These are phyloP conservation scores for Flaveria floridana DNA, from an alignment of 140 eudicot species.

Conservation along the genomic window DNA sequence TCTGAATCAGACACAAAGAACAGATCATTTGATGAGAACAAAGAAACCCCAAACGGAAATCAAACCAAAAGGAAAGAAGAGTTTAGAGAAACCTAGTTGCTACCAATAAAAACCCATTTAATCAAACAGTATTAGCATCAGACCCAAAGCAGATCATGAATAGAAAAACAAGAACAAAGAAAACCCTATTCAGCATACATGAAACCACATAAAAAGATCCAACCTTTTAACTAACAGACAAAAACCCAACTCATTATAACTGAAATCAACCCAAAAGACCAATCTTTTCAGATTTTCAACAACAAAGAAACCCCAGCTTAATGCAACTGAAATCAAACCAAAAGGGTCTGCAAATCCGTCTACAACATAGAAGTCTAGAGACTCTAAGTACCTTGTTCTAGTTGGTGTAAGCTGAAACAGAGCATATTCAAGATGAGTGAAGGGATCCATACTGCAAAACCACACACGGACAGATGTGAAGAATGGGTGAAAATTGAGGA, in stretches of 20 bases:
- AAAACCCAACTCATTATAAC: not conserved
- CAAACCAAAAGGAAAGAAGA: not conserved
- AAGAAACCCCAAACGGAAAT: not conserved
- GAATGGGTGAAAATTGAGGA: slow-evolving; percentile 25
- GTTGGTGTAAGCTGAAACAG: slow-evolving; percentile 96
- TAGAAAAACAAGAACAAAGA: not conserved
- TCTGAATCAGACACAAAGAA: not conserved
- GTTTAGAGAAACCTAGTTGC: not conserved
- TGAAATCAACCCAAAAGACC: slow-evolving; percentile 6
- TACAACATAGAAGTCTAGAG: not conserved
- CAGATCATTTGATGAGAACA: not conserved
- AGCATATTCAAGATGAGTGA: slow-evolving; percentile 70
- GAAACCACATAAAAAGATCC: slow-evolving; percentile 14
- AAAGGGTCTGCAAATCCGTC: not conserved
- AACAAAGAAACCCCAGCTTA: slow-evolving; percentile 23
- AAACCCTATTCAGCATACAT: slow-evolving; percentile 9
- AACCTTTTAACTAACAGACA: not conserved
- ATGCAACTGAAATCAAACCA: slow-evolving; percentile 1
- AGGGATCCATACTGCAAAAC: slow-evolving; percentile 54
- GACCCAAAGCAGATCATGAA: not conserved
- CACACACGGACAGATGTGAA: slow-evolving; percentile 16
- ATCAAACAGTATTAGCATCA: not conserved
- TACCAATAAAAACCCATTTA: not conserved
- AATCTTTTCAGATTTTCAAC: not conserved
- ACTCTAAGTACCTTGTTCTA: slow-evolving; percentile 68